Conservation (phyloP, 768 basidiomycete genomes). For the Rhodosporidiobolus sp. region DNA sequence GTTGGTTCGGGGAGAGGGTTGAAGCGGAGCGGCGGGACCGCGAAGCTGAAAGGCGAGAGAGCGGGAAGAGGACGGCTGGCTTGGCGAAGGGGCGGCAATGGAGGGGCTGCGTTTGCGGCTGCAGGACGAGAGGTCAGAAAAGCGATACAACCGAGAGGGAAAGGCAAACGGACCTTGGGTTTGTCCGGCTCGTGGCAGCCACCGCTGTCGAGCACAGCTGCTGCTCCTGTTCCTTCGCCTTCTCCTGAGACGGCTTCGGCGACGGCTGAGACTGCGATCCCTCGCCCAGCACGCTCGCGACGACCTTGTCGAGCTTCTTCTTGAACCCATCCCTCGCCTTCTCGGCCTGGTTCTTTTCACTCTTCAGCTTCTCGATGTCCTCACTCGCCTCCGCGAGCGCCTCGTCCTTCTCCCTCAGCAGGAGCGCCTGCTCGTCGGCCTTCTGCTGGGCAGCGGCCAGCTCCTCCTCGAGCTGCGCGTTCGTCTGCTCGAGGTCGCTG, state of each 20-base stretch:
- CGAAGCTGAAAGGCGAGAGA: not conserved
- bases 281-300: too few relatives aligned
- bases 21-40: not conserved
- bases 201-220: too few relatives aligned
- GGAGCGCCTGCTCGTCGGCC: not conserved
- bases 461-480: not conserved
- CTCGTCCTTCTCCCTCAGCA: not conserved
- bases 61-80: not conserved
- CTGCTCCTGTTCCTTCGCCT: too few relatives aligned
- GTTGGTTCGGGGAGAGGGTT: constrained; percentile 3
- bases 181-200: too few relatives aligned
- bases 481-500: not conserved
- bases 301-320: too few relatives aligned
- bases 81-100: too few relatives aligned
- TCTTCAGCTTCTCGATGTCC: not conserved
- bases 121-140: not conserved
- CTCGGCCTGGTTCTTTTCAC: not conserved
- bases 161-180: too few relatives aligned
- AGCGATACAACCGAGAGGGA: too few relatives aligned
- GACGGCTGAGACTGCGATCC: too few relatives aligned
- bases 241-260: too few relatives aligned
- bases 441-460: not conserved
- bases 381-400: not conserved
- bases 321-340: not conserved
- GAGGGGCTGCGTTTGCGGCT: not conserved